Evolutionary conservation across 148 eudicot species (phyloP).

Genomic region (Nepenthes gracilis): DNA sequence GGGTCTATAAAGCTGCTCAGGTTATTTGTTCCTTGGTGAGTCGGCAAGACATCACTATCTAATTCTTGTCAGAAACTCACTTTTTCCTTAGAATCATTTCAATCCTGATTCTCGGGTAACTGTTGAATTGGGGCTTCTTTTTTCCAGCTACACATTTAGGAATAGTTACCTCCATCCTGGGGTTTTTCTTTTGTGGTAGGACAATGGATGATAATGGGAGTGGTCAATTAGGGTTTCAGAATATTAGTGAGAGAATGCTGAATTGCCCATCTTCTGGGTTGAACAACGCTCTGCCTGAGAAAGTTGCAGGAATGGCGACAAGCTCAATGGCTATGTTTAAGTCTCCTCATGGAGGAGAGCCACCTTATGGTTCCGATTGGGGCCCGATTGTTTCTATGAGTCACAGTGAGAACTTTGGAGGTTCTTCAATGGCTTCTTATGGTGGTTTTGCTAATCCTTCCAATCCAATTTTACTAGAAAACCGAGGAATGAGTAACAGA

Average conservation of each 20-base stretch:
- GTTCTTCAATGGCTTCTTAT: constrained; percentile 35
- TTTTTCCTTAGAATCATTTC: no score
- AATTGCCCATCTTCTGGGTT: constrained; percentile 39
- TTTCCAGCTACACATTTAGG: constrained; percentile 22
- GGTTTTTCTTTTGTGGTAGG: constrained; percentile 4
- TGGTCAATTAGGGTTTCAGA: constrained; percentile 7
- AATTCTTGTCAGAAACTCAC: constrained; percentile 9
- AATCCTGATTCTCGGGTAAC: no score
- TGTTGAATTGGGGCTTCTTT: no score
- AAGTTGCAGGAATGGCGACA: constrained; percentile 11
- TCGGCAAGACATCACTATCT: constrained; percentile 38
- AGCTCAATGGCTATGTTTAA: constrained; percentile 3
- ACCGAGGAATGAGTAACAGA: constrained; percentile 9
- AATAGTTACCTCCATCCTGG: constrained; percentile 8
- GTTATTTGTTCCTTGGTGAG: constrained; percentile 80
- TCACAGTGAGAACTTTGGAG: constrained; percentile 36
- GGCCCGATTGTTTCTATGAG: constrained; percentile 56
- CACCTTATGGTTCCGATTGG: constrained; percentile 44
- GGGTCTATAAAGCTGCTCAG: constrained; percentile 71
- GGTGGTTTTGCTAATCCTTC: constrained; percentile 32
- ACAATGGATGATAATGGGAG: constrained; percentile 57
- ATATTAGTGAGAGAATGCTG: constrained; percentile 12
- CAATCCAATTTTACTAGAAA: constrained; percentile 21
- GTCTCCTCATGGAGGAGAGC: background rate
- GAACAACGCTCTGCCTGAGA: constrained; percentile 21